Base-by-base conservation (phyloP, 2,329 filamentous ascomycete species). In the Fusarium nanum region DNA sequence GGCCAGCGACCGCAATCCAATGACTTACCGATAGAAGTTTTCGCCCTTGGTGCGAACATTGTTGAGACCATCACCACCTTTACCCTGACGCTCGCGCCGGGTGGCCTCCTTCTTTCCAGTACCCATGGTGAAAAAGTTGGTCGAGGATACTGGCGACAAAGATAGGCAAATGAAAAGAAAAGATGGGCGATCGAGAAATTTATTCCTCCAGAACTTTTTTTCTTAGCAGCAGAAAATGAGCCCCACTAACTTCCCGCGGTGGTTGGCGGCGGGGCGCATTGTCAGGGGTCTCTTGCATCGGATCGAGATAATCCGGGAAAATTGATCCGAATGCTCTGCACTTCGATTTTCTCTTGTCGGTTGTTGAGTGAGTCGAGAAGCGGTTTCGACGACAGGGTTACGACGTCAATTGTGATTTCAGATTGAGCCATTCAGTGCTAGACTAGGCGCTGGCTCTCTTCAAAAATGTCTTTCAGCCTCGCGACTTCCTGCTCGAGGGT, bases 11-110 rank as follows among this genome's bases (percentile, higher is more conserved):
- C 40, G 30, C 40, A 30, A 45, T 22, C 6, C 49, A 46, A 18
- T 60, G 27, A 68, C 85, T 72, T 84, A 91, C 87, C 93, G 90
- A 85, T 98, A 98, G 84, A 98, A 99, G 85, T 98, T 98, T 86
- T 98, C 95, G 83, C 96, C 96, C 84, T 99, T 99, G 75, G 90
- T 86, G 77, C 91, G 93, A 78, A 98, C 93, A 83, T 98, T 98
- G 76, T 84, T 90, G 89, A 97, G 93, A 80, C 93, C 93, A 89
- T 96, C 92, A 73, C 88, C 88, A 52, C 88, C 88, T 84, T 94
- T 95, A 74, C 93, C 93, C 87, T 98, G 90, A 80, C 94, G 92
- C 84, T 87, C 87, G 80, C 92, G 92, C 83, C 95, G 91, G 80
- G 85, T 88, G 71, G 89, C 90, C 83, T 98, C 95, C 83, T 98